Percentiles rank a stretch among this genome's conserved stretches.
Evolutionary conservation across 345 rosid species (phyloP).

Genomic region (Citrus sinensis): DNA sequence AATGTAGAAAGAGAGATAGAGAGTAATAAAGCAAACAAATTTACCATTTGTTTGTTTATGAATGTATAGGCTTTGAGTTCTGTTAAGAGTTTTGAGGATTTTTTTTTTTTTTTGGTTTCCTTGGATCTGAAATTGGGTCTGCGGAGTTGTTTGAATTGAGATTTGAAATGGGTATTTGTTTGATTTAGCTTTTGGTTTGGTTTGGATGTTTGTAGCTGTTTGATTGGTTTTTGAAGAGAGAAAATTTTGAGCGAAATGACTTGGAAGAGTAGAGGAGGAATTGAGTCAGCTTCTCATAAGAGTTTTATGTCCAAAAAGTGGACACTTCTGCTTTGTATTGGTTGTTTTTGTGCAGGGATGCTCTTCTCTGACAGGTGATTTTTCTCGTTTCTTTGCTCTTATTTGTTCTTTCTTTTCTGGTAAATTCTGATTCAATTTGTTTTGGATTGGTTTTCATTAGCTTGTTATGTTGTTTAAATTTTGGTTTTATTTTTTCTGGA

Average conservation of each 20-base stretch:
- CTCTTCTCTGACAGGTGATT: conserved; percentile 74
- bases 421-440: not conserved
- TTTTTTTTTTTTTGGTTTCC: not conserved
- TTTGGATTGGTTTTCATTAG: not conserved
- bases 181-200: conserved; percentile 19
- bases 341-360: conserved; percentile 91
- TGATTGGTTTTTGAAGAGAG: conserved; percentile 2
- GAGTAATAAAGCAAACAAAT: not conserved
- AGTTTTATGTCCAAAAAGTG: conserved; percentile 69
- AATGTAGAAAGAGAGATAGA: not conserved
- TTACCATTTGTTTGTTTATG: not conserved
- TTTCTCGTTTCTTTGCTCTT: conserved; percentile 1
- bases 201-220: not conserved
- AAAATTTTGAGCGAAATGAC: conserved; percentile 26
- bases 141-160: conserved; percentile 23
- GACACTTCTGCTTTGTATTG: conserved; percentile 77
- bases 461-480: not conserved
- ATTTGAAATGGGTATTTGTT: conserved; percentile 26
- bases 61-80: not conserved
- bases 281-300: conserved; percentile 42
- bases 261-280: conserved; percentile 57
- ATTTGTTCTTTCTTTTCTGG: not conserved
- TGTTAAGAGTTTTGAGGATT: conserved; percentile 8
- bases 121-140: conserved; percentile 48
- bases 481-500: conserved; percentile 6